Percentiles rank a stretch among this genome's conserved stretches.
phyloP scores from a whole-genome alignment of 2,329 filamentous ascomycete genomes.

The Colletotrichum tropicale region DNA sequence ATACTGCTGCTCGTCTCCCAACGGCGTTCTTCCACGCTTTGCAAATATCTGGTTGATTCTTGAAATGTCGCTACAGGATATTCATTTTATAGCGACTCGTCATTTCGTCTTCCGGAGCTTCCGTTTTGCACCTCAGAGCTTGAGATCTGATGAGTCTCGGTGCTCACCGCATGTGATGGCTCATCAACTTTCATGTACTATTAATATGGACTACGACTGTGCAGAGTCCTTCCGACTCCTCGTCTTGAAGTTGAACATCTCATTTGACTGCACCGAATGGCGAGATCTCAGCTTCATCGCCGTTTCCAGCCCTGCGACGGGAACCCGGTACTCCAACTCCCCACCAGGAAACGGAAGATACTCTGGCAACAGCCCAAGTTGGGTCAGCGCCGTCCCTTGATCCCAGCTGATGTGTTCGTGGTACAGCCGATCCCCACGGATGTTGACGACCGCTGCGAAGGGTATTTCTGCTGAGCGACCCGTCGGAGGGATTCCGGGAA shows the following conservation, averaged over 20 bases:
- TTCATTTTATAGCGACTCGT: no score
- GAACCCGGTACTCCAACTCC: constrained; percentile 30
- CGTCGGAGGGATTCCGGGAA: constrained; percentile 61
- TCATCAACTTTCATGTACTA: not conserved
- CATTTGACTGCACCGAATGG: constrained; percentile 31
- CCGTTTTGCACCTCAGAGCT: no score
- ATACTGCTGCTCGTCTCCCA: no score
- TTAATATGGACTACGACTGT: not conserved
- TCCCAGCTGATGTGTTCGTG: constrained; percentile 75
- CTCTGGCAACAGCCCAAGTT: constrained; percentile 59
- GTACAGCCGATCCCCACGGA: constrained; percentile 66
- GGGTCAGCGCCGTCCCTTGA: constrained; percentile 65
- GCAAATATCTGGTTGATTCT: no score
- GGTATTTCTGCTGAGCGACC: constrained; percentile 58
- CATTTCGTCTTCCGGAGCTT: no score
- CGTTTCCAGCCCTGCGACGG: constrained; percentile 32
- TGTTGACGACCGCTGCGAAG: constrained; percentile 65
- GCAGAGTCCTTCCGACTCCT: not conserved
- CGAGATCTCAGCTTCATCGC: constrained; percentile 33
- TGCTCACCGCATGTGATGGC: no score
- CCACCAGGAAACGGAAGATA: constrained; percentile 62
- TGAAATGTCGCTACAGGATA: no score
- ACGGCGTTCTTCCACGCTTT: no score
- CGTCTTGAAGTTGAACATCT: constrained; percentile 28
- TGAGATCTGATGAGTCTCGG: no score